Base-by-base conservation (phyloP, 129 eudicot genomes). In the Chrysanthemum makinoi region DNA sequence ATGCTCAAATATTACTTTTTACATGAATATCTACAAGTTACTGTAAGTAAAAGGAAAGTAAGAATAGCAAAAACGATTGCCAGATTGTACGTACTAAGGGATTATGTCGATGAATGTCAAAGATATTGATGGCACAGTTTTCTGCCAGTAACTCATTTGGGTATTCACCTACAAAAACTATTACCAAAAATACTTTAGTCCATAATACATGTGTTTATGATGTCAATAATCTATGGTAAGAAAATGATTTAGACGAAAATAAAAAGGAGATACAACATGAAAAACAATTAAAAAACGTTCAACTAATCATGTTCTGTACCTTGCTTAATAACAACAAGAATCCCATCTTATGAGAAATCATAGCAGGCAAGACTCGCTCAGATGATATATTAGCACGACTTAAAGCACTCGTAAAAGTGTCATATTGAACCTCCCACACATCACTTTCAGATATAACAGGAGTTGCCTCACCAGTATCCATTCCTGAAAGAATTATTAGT, bases 291-390 rank as follows among this genome's bases (percentile, higher is more conserved):
- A 15, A 22, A 48, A 72, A 19, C 0, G 10, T 18, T 33, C n/a
- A 22, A 33, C 4, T 18, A 8, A 77, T 5, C 6, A 8, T 63
- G 30, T 18, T 59, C 7, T 19, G 59, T 82, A 89, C 98, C 96
- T 87, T 90, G 90, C 72, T 89, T 90, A 19, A 90, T 28, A 44
- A 85, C 96, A 77, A 86, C 95, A 64, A 94, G 95, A 65, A 94
- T 89, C 44, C 96, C 98, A 72, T 94, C 98, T 83, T 94, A 95
- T 13, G 96, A 89, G 80, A 94, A 39, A 89, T 89, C 95, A 94
- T 87, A 46, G 81, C 98, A 62, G 98, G 98, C 53, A 94, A 83
- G 52, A 86, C 81, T 70, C 86, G 72, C 43, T 90, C 83, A 3
- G 96, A 82, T 53, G 95, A 80, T n/a, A 80, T 30, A 63, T 77